These are phyloP conservation scores for Adansonia madagascariensis DNA, from an alignment of 441 rosid species.

Conservation along the genomic window DNA sequence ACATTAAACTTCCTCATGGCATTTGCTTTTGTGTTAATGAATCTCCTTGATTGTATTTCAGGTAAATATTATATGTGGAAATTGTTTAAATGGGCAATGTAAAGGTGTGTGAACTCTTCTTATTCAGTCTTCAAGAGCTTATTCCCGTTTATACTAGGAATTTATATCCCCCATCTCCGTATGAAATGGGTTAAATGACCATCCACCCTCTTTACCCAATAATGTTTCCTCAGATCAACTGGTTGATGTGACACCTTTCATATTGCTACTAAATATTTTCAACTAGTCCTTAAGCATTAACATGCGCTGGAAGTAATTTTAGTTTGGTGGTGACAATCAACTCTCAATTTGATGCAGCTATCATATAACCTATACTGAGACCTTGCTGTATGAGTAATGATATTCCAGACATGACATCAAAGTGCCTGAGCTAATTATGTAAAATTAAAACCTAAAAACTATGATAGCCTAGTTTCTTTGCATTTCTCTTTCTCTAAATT, in stretches of 20 bases:
- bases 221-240: neutral
- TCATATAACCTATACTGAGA: neutral
- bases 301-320: neutral
- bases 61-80: constrained; percentile 87
- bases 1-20: constrained; percentile 20
- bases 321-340: neutral
- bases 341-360: constrained; percentile 13
- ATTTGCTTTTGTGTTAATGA: constrained; percentile 10
- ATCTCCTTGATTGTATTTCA: constrained; percentile 39
- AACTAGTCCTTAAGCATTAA: neutral
- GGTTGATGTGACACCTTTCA: constrained; percentile 7
- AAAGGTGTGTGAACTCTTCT: constrained; percentile 58
- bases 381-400: constrained; percentile 1
- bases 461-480: constrained; percentile 3
- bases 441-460: constrained; percentile 13
- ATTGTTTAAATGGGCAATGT: constrained; percentile 74
- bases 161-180: constrained; percentile 1
- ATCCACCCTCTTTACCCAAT: neutral
- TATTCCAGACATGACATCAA: neutral
- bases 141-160: constrained; percentile 20
- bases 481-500: constrained; percentile 6
- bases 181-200: constrained; percentile 8
- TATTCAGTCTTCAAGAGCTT: constrained; percentile 15
- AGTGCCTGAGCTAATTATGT: neutral
- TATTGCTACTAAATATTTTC: neutral